Conservation (phyloP, 129 eudicot genomes). For the Ambrosia artemisiifolia region DNA sequence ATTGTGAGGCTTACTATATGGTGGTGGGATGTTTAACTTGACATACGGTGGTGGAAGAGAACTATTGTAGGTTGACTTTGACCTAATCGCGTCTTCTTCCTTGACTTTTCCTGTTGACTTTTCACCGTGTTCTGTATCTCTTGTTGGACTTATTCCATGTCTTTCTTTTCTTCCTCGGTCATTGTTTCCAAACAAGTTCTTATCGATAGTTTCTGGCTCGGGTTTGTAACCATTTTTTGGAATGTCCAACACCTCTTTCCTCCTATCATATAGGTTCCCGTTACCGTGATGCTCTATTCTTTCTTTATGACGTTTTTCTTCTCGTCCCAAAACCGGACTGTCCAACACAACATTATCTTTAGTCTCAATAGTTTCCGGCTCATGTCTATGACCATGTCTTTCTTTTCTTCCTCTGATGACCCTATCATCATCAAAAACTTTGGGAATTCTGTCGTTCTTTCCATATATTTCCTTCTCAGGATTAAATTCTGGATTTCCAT, state of each 20-base stretch:
- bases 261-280: constrained; percentile 18
- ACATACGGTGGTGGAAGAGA: constrained; percentile 74
- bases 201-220: constrained; percentile 17
- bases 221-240: background rate
- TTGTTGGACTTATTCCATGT: background rate
- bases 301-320: constrained; percentile 26
- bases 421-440: constrained; percentile 26
- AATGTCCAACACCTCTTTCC: constrained; percentile 28
- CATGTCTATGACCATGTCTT: constrained; percentile 18
- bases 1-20: constrained; percentile 51
- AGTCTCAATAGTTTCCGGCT: constrained; percentile 22
- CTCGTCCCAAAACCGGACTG: constrained; percentile 24
- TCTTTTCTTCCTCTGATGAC: constrained; percentile 21
- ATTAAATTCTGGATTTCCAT: background rate
- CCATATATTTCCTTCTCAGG: constrained; percentile 21
- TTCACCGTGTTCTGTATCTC: constrained; percentile 19
- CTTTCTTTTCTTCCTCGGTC: constrained; percentile 19
- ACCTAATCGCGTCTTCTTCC: constrained; percentile 42
- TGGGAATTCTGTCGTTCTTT: background rate
- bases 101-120: constrained; percentile 29
- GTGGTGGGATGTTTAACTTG: constrained; percentile 65
- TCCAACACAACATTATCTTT: constrained; percentile 26
- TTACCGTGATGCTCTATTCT: constrained; percentile 21
- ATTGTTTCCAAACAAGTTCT: constrained; percentile 11
- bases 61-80: constrained; percentile 39